Evolutionary conservation across 495 filamentous ascomycete species (phyloP), one percentile per base, ranked within the genome.

Genomic region (Platismatia glauca): DNA sequence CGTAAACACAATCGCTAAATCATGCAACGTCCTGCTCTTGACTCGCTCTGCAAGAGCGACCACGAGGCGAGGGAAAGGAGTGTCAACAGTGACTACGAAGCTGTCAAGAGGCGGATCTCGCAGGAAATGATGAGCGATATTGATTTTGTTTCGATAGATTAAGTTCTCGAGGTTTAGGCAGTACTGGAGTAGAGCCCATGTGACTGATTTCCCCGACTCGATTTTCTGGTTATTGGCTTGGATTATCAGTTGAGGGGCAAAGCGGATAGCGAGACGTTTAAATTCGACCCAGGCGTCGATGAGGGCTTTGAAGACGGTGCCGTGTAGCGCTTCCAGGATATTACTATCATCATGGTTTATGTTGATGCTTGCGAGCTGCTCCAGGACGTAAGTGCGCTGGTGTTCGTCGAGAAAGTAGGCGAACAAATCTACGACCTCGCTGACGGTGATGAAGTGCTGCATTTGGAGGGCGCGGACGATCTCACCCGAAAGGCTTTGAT

Each of bases 1-100:
- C 1, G 60, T 61, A 12, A 55, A 61, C 4, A 55, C 18, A 6
- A 55, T 29, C 9, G 43, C 8, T 9, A 18, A 20, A 13, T 56
- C 16, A 29, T 61, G 48, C n/a, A 61, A 48, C 16, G 43, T 46
- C 38, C 52, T 43, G 38, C 22, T 55, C 34, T 46, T 62, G 50
- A 56, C 60, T 20, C 60, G 35, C 4, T 44, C 60, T 20, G 50
- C 60, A 20, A 62, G 60, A 46, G 24, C 48, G 7, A n/a, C 52
- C 5, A 62, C 55, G 27, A 62, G 60, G 16, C 48, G 53, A 22
- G 27, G 29, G 9, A 56, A 56, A 0, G 50, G 38, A 39, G 24
- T 15, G 29, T 62, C 20, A 4, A 8, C 15, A 24, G 52, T 27
- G 11, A 56, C 24, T 1, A n/a, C 55, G 6, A 41, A n/a, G 6